phyloP scores from a whole-genome alignment of 352 stramenopile species.

The Globisporangium uncinulatum region DNA sequence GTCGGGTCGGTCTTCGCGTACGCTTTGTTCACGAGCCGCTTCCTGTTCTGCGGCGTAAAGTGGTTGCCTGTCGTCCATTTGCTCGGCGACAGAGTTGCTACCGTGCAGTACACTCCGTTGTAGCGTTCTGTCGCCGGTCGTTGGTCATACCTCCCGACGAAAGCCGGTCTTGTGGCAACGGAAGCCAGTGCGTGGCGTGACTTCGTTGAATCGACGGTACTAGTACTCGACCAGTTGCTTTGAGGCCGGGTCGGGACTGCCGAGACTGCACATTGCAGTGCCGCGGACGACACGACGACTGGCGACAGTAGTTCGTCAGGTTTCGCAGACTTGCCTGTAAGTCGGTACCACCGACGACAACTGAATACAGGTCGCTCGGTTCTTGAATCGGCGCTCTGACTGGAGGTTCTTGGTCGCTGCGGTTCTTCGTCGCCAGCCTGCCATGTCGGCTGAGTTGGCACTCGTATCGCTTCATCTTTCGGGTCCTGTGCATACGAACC shows the following conservation, averaged over 20 bases:
- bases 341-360: constrained; percentile 14
- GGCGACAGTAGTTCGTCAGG: constrained; percentile 1
- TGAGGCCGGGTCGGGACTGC: background rate
- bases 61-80: constrained; percentile 1
- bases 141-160: background rate
- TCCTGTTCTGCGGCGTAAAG: constrained; percentile 11
- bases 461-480: background rate
- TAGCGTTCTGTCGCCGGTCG: background rate
- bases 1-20: constrained; percentile 10
- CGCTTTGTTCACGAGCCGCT: constrained; percentile 13
- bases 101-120: background rate
- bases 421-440: background rate
- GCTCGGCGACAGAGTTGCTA: background rate
- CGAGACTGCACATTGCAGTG: background rate
- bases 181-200: background rate
- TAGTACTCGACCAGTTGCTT: background rate
- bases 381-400: background rate
- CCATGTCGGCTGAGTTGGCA: background rate
- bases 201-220: background rate
- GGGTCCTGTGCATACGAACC: background rate
- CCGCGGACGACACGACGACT: constrained; percentile 1
- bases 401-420: background rate
- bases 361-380: constrained; percentile 7
- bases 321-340: constrained; percentile 13
- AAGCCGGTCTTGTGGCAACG: background rate